Conservation (phyloP, 148 eudicot genomes). For the Camellia lanceoleosa region DNA sequence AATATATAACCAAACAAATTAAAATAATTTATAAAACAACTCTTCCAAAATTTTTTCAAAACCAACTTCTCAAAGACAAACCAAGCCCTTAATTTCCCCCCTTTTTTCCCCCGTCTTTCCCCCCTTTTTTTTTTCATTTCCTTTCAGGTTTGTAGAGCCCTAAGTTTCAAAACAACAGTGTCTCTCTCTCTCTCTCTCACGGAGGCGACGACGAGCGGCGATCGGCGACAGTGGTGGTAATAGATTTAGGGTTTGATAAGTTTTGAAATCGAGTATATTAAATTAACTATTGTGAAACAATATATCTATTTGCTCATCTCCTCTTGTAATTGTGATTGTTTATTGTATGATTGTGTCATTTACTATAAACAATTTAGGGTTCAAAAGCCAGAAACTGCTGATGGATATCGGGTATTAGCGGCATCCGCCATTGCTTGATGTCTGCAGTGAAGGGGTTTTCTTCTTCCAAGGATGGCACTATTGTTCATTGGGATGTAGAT, state of each 20-base stretch:
- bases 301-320: background rate
- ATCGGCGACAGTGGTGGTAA: background rate
- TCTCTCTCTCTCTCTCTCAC: too few relatives aligned
- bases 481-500: constrained; percentile 84
- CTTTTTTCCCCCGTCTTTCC: too few relatives aligned
- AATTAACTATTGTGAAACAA: background rate
- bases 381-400: constrained; percentile 52
- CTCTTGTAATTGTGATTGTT: constrained; percentile 6
- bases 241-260: background rate
- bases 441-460: constrained; percentile 78
- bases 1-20: too few relatives aligned
- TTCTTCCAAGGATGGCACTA: constrained; percentile 87
- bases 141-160: too few relatives aligned
- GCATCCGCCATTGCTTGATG: constrained; percentile 90
- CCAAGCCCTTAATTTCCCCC: too few relatives aligned
- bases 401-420: constrained; percentile 47
- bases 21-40: too few relatives aligned
- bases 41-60: too few relatives aligned
- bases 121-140: too few relatives aligned
- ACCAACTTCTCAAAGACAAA: too few relatives aligned
- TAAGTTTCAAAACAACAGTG: too few relatives aligned
- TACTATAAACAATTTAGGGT: constrained; percentile 44
- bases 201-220: too few relatives aligned
- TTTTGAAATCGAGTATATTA: background rate
- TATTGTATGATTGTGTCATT: constrained; percentile 14